Evolutionary conservation across 257 asterid genomes (phyloP).

Genomic region (Solanum lycopersicoides): DNA sequence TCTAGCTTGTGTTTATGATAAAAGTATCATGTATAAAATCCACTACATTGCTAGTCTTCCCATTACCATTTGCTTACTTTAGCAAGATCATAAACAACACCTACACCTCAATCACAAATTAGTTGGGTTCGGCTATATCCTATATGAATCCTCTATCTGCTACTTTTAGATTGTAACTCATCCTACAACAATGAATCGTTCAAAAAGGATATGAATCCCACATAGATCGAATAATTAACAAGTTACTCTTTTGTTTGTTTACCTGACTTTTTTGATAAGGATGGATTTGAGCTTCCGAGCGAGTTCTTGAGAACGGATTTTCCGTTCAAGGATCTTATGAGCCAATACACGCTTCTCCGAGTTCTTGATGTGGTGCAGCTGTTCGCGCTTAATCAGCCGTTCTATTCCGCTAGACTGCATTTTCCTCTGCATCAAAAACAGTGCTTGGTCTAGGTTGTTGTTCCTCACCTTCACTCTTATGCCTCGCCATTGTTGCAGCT

Average conservation of each 20-base stretch:
- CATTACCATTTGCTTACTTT: background rate
- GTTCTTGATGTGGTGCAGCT: constrained; percentile 55
- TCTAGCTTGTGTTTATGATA: background rate
- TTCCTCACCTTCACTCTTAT: constrained; percentile 61
- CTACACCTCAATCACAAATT: background rate
- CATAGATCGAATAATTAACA: background rate
- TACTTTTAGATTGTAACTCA: background rate
- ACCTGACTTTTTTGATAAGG: constrained; percentile 82
- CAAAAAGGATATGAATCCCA: background rate
- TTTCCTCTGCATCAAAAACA: constrained; percentile 56
- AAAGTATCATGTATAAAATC: background rate
- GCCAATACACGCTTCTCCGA: constrained; percentile 91
- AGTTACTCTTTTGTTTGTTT: background rate
- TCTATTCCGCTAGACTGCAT: constrained; percentile 85
- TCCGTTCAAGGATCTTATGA: constrained; percentile 62
- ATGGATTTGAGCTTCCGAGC: constrained; percentile 78
- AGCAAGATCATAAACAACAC: background rate
- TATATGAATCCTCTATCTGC: background rate
- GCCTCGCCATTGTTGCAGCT: constrained; percentile 63
- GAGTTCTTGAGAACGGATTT: constrained; percentile 63
- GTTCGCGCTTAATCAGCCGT: constrained; percentile 63
- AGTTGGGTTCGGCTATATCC: background rate
- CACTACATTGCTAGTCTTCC: background rate
- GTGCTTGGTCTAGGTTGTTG: constrained; percentile 62
- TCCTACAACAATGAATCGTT: background rate